phyloP scores from a whole-genome alignment of 2,329 filamentous ascomycete genomes.

The Exophiala alcalophila region DNA sequence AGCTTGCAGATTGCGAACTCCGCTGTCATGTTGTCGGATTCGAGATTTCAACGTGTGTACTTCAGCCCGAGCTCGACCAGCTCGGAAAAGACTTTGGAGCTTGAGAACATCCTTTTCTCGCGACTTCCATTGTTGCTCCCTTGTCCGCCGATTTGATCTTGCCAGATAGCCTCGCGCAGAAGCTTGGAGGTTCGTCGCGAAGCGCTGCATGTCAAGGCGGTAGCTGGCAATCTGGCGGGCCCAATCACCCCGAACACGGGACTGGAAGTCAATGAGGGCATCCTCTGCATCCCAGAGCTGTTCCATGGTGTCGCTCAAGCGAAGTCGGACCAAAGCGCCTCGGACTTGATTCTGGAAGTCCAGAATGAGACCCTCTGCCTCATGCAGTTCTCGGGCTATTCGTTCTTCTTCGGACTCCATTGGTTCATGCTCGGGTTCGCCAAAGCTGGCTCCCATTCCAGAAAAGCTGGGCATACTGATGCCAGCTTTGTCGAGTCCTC shows the following conservation, averaged over 20 bases:
- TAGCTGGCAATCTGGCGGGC: conserved; percentile 79
- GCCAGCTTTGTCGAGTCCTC: conserved; percentile 91
- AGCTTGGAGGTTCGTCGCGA: conserved; percentile 77
- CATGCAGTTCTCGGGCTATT: conserved; percentile 74
- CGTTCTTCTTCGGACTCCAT: conserved; percentile 87
- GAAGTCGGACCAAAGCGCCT: conserved; percentile 73
- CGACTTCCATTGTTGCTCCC: conserved; percentile 66
- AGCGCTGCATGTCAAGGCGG: conserved; percentile 75
- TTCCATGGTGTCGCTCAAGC: conserved; percentile 80
- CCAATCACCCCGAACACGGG: conserved; percentile 83
- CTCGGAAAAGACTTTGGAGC: conserved; percentile 77
- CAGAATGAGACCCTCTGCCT: conserved; percentile 67
- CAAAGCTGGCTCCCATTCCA: conserved; percentile 94
- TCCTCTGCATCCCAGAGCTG: conserved; percentile 82
- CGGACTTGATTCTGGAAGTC: conserved; percentile 86
- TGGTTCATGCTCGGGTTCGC: conserved; percentile 69
- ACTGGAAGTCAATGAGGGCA: conserved; percentile 75
- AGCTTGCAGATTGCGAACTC: conserved; percentile 53
- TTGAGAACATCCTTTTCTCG: conserved; percentile 70
- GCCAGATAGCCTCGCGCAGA: conserved; percentile 72
- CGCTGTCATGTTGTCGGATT: conserved; percentile 41
- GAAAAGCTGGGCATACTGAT: conserved; percentile 96
- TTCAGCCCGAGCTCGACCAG: conserved; percentile 43
- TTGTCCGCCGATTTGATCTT: conserved; percentile 60
- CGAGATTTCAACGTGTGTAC: conserved; percentile 42